Evolutionary conservation across 2,329 filamentous ascomycete species (phyloP).

Genomic region (Leptoxyphium fumago): DNA sequence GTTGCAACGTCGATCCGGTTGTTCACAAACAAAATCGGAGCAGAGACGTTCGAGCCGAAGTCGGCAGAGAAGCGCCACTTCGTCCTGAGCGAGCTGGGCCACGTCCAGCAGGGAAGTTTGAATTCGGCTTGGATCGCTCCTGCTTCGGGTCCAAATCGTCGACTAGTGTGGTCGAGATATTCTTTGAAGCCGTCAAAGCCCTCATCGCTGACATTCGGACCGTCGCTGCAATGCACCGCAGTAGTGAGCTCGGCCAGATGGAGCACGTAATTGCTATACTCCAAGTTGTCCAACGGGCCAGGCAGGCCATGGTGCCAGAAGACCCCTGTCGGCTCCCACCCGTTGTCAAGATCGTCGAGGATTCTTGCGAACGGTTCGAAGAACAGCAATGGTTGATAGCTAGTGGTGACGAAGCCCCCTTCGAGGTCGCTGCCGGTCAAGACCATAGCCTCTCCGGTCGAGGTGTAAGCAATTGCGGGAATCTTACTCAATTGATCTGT

Average conservation of each 20-base stretch:
- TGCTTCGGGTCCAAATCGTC: slow-evolving; percentile 6
- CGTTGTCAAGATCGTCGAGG: slow-evolving; percentile 4
- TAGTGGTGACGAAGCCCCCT: slow-evolving; percentile 8
- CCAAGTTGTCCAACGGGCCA: slow-evolving; percentile 6
- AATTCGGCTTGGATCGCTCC: slow-evolving; percentile 9
- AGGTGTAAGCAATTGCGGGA: neutral
- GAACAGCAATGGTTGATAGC: slow-evolving; percentile 9
- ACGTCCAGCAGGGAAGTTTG: slow-evolving; percentile 11
- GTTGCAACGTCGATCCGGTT: slow-evolving; percentile 1
- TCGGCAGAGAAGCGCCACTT: slow-evolving; percentile 10
- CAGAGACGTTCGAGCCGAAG: slow-evolving; percentile 4
- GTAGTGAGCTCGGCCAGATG: slow-evolving; percentile 8
- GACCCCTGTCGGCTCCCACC: slow-evolving; percentile 6
- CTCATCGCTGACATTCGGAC: slow-evolving; percentile 5
- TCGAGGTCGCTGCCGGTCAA: slow-evolving; percentile 7
- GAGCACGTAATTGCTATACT: slow-evolving; percentile 4
- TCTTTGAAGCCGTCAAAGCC: slow-evolving; percentile 5
- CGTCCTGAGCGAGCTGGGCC: slow-evolving; percentile 8
- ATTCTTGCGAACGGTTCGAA: slow-evolving; percentile 8
- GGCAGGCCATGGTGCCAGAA: slow-evolving; percentile 9
- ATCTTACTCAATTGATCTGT: neutral
- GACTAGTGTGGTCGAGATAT: slow-evolving; percentile 6
- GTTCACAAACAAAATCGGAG: slow-evolving; percentile 9
- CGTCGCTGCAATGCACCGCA: slow-evolving; percentile 8
- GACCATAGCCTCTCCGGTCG: slow-evolving; percentile 1